Conservation (phyloP, 441 rosid species). For the Adansonia gregorii region DNA sequence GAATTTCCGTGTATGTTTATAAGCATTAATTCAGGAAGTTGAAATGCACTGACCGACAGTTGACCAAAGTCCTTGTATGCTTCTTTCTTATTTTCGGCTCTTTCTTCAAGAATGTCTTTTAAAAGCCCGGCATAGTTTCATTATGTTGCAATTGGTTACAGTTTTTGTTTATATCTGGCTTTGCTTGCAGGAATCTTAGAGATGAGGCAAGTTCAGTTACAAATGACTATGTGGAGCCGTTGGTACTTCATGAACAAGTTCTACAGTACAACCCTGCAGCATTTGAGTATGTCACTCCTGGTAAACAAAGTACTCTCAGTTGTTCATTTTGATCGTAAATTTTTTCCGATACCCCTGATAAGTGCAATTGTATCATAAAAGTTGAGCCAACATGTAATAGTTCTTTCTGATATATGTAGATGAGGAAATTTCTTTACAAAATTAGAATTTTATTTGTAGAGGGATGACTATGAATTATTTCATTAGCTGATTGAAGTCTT, state of each 20-base stretch:
- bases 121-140: neutral
- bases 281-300: slow-evolving; percentile 80
- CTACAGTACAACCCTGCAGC: slow-evolving; percentile 71
- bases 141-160: neutral
- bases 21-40: neutral
- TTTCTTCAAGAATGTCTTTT: neutral
- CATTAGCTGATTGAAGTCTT: slow-evolving; percentile 1
- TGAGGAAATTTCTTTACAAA: neutral
- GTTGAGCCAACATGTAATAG: neutral
- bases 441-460: slow-evolving; percentile 9
- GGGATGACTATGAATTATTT: neutral
- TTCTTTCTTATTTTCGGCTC: too few species aligned
- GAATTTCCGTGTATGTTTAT: neutral
- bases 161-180: neutral
- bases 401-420: neutral
- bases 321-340: slow-evolving; percentile 26
- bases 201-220: slow-evolving; percentile 48
- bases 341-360: neutral
- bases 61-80: neutral
- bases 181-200: slow-evolving; percentile 66
- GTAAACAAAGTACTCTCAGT: slow-evolving; percentile 61
- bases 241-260: slow-evolving; percentile 69
- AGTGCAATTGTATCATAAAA: neutral
- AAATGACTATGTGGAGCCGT: slow-evolving; percentile 49
- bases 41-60: neutral